These are phyloP conservation scores for Zasmidium cellare DNA, from an alignment of 2,329 filamentous ascomycete genomes.

Conservation along the genomic window DNA sequence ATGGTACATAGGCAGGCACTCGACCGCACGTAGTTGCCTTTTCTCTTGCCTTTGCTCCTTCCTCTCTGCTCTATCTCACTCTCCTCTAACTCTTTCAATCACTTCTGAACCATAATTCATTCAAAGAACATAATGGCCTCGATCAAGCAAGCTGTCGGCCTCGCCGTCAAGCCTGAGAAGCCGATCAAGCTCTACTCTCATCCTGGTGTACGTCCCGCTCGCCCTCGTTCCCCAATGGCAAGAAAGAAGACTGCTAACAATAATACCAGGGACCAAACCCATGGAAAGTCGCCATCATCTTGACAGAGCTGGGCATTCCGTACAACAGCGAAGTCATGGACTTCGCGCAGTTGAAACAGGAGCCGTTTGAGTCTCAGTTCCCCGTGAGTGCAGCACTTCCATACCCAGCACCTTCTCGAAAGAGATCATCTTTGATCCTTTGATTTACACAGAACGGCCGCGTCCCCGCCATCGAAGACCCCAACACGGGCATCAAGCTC, in stretches of 20 bases:
- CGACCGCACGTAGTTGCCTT: no score
- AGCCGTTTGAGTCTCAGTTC: constrained; percentile 41
- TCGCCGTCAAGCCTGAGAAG: constrained; percentile 8
- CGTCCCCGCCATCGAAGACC: constrained; percentile 48
- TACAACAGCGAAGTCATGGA: constrained; percentile 38
- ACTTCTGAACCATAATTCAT: no score
- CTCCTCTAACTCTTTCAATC: no score
- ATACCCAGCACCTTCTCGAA: no score
- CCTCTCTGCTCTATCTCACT: no score
- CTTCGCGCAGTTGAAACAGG: constrained; percentile 43
- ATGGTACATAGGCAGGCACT: no score
- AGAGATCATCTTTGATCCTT: no score
- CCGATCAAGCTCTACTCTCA: constrained; percentile 31
- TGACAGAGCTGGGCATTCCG: constrained; percentile 44
- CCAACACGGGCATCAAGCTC: constrained; percentile 45
- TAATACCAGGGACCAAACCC: constrained; percentile 38
- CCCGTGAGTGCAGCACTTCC: constrained; percentile 18
- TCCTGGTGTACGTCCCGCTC: constrained; percentile 14
- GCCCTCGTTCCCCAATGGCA: background rate
- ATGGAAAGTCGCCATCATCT: constrained; percentile 45
- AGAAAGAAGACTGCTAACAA: background rate
- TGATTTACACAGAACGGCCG: constrained; percentile 42
- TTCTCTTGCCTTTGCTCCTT: no score
- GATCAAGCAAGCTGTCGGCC: constrained; percentile 3
- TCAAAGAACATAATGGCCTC: constrained; percentile 1